Evolutionary conservation across 805 yeast species (phyloP), one percentile per base, ranked within the genome.

Genomic region (Pichia nanzhaoensis): DNA sequence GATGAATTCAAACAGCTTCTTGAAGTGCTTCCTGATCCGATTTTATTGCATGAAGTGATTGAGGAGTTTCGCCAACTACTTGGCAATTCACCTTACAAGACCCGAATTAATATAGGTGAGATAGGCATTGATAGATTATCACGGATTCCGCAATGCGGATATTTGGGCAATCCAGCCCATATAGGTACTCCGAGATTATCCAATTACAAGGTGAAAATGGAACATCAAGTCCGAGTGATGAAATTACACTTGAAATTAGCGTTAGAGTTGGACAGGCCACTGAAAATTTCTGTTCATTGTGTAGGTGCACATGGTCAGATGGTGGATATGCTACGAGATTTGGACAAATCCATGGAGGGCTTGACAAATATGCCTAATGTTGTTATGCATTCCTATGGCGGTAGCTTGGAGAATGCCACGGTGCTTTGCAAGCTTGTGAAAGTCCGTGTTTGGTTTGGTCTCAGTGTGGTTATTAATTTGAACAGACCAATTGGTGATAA

Each of bases 111-210:
- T 12, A 69, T 91, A 9, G 99, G 99, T 1, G 99, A 91, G 55
- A 73, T 88, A n/a, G 99, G 99, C 0, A 65, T 93, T 2, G 99
- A 91, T 60, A 84, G 82, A 60, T 57, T 77, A 27, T 85, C 86
- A 56, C 63, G 85, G 32, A 60, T 90, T 4, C 95, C 95, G 2
- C 54, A 61, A 45, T 66, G 65, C 46, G 88, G 89, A 2, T 78
- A 60, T 56, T 67, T 66, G 46, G 81, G 81, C 5, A 49, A 49
- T 27, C 20, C 37, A 4, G 8, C n/a, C 12, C 20, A 5, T 18
- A 18, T 6, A 5, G 27, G 14, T 9, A 7, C 4, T 24, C 5
- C 21, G 12, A 44, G 48, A 9, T 40, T 59, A 20, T 53, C 56
- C 12, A 50, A 51, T 9, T 75, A 74, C 46, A 70, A 72, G 48